Evolutionary conservation across 2,329 filamentous ascomycete genomes (phyloP), one percentile per base, ranked within the genome.

Genomic region (Aspergillus oerlinghausenensis): DNA sequence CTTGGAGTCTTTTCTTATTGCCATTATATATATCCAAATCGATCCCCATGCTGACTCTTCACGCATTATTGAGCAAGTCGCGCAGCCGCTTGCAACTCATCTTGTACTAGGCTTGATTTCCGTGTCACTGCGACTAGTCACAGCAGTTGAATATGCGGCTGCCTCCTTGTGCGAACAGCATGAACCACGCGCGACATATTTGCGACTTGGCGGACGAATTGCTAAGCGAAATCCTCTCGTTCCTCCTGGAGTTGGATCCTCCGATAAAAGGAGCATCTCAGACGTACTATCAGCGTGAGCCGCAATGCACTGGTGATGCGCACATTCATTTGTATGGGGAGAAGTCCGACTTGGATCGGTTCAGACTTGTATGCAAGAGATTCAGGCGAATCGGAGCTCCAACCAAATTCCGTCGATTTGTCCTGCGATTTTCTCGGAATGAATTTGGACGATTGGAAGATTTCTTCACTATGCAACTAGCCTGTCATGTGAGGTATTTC

Each of bases 301-400:
- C 56, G 49, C 49, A 51, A 48, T 29, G 48, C 25, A 55, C 55
- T 45, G 55, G 57, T 45, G 55, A 50, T 23, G 50, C 42, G 26
- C 42, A 56, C 17, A 35, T 56, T 28, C 52, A 57, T 51, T 32
- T 53, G 17, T 61, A 63, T 38, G 70, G 69, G 17, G 72, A 74
- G 57, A 53, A 54, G 21, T 68, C 69, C 19, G 73, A 77, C 53
- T 60, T 77, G 50, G 73, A 74, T 58, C 67, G 68, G 23, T 76
- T 75, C 61, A 65, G 74, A 57, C 71, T 77, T 26, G 71, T 75
- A 32, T 76, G 73, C 63, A 70, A 65, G 57, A 65, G 73, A 32
- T 77, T 77, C 63, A 70, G 70, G 67, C 72, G 70, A 32, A 72
- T 76, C 47, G 70, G 70, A 26, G 74, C 73, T 3, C 74, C 74